Conservation (phyloP, 768 basidiomycete genomes). For the Mycena metata region DNA sequence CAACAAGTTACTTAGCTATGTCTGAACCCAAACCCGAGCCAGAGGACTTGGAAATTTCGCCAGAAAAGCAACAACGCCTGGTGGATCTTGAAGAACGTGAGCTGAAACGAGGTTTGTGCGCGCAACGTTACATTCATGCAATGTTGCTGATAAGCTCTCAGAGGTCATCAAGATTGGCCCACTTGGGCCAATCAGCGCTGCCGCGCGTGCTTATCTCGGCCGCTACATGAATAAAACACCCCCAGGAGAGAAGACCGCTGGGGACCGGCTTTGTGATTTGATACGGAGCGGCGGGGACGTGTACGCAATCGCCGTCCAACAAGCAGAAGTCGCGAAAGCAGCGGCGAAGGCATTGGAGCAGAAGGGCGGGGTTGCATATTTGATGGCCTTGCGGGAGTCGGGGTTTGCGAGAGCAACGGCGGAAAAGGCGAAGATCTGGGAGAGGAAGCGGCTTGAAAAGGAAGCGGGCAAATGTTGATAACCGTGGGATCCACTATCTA, state of each 20-base stretch:
- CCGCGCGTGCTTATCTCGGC: not conserved
- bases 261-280: not conserved
- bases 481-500: too few species aligned
- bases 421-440: too few species aligned
- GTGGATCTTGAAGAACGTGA: not conserved
- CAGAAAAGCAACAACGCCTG: not conserved
- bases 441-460: too few species aligned
- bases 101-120: not conserved
- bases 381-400: too few species aligned
- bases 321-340: too few species aligned
- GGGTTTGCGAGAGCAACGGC: too few species aligned
- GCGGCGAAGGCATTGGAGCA: too few species aligned
- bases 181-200: not conserved
- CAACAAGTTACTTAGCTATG: not conserved
- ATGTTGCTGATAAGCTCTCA: not conserved
- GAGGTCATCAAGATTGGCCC: not conserved
- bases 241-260: not conserved
- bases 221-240: not conserved
- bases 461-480: too few species aligned
- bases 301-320: too few species aligned
- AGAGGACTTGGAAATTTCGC: not conserved
- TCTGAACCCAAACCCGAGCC: not conserved
- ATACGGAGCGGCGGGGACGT: too few species aligned
- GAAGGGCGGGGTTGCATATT: too few species aligned
- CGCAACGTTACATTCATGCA: not conserved